Base-by-base conservation (phyloP, 805 yeast species). In the Candida nemodendra region DNA sequence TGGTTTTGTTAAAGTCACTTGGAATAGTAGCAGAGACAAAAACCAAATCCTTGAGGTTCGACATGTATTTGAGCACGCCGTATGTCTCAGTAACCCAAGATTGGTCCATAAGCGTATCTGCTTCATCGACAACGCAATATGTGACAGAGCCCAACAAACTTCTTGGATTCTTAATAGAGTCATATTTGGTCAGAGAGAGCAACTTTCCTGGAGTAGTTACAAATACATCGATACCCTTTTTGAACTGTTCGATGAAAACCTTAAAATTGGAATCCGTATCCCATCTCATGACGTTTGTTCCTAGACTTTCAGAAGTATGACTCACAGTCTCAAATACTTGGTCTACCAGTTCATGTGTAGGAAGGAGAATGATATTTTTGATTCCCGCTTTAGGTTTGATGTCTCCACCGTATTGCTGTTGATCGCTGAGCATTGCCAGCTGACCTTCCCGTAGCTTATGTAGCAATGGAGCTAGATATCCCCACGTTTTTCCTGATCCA, bases 401-500 rank as follows among this genome's bases (percentile, higher is more conserved):
- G 7, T 41, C 47, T 9, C 45, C 50, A 45, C 44, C 16, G 30
- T 45, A 11, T 56, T 22, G 27, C 21, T 39, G 64, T 68, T 72
- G 69, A 3, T 57, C 54, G 4, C 65, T 69, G 0, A 61, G 55
- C 9, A 36, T 36, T 35, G 59, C 68, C 2, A 59, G 41, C 39
- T 81, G 80, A 34, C 74, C 78, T 41, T 81, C 79, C 42, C 78
- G 75, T 45, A 90, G 61, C 45, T 76, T 78, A 32, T 87, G 83
- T 26, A 90, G 46, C 24, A 91, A 45, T 0, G 96, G 90, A 0
- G 84, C 78, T 43, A 93, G 56, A 54, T 90, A 91, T 0, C 97
- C 89, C 80, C 95, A 79, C 0, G 99, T 91, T 57, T 91, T 91
- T 7, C 99, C 99, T 0, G 95, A 84, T 0, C 99, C 99, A 0